A percentile compares a stretch with the other conserved stretches of the same genome.
Conservation (phyloP, 2,329 filamentous ascomycete genomes). For the Cadophora sp. region DNA sequence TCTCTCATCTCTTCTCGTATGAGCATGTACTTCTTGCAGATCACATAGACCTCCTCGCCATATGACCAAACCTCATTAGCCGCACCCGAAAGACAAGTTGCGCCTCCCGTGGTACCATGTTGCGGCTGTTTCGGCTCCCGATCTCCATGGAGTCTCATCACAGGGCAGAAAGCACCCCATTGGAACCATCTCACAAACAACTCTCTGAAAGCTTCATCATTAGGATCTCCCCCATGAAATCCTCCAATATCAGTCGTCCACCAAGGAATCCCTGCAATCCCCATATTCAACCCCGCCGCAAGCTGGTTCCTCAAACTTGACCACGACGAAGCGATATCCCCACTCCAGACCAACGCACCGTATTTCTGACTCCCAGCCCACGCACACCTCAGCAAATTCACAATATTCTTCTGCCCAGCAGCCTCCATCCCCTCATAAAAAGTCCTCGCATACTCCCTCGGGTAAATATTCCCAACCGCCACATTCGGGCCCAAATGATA, state of each 20-base stretch:
- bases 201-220: constrained; percentile 63
- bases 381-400: constrained; percentile 64
- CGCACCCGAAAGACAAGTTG: constrained; percentile 50
- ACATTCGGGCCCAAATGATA: constrained; percentile 63
- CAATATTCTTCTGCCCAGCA: constrained; percentile 61
- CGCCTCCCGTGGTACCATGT: constrained; percentile 35
- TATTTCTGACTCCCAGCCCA: constrained; percentile 68
- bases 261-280: constrained; percentile 68
- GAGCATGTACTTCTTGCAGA: constrained; percentile 64
- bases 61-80: constrained; percentile 72
- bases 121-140: constrained; percentile 63
- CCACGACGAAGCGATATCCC: constrained; percentile 72
- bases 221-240: constrained; percentile 69
- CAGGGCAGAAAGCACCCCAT: constrained; percentile 71
- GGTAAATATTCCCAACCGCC: constrained; percentile 66
- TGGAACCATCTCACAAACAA: constrained; percentile 73
- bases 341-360: constrained; percentile 70
- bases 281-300: constrained; percentile 70
- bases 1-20: constrained; percentile 63
- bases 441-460: constrained; percentile 61
- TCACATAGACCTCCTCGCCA: constrained; percentile 63
- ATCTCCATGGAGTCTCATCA: constrained; percentile 72
- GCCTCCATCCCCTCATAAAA: constrained; percentile 65
- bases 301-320: constrained; percentile 64
- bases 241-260: constrained; percentile 77